Base-by-base conservation (phyloP, 2,329 filamentous ascomycete species). In the Periconia digitata region DNA sequence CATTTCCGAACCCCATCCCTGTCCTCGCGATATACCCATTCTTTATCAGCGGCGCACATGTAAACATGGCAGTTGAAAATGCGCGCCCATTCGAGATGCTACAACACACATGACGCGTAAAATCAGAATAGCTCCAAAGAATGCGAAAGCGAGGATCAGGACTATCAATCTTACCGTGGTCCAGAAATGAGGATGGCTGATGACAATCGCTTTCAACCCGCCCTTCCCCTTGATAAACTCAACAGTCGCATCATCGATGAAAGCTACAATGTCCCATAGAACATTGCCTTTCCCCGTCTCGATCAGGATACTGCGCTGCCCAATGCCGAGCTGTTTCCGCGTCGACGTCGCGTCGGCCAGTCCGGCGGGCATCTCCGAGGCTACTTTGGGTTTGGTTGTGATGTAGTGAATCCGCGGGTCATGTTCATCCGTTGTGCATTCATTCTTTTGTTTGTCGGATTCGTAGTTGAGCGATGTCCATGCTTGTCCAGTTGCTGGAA, bases 111-210 rank as follows among this genome's bases (percentile, higher is more conserved):
- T n/a, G n/a, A 37, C 27, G 27, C 27, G 3, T 15, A 12, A 32
- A 32, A 32, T 32, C 27, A 32, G 27, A 4, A 32, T 32, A 4
- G 10, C 27, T 4, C 4, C 10, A 4, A 32, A 6, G 3, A 5
- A 32, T 32, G 3, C 4, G 8, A 5, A 32, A 4, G 8, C 27
- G 27, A 15, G 10, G 12, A 32, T 32, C n/a, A 12, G 27, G n/a
- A 6, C 3, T 32, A 32, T n/a, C n/a, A n/a, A n/a, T n/a, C 27
- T 32, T 15, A 32, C 27, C 17, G 88, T 87, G 13, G 84, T 85
- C 72, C 89, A 94, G 72, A 89, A 95, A 66, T 95, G 90, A 44
- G 90, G 90, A 70, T 95, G 88, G 10, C 81, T 85, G 53, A 92
- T 89, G 0, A 78, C 84, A 39, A 94, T 91, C 0, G 85, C 88